Base-by-base conservation (phyloP, 2,329 filamentous ascomycete genomes). In the Xylariomycetidae sp. region DNA sequence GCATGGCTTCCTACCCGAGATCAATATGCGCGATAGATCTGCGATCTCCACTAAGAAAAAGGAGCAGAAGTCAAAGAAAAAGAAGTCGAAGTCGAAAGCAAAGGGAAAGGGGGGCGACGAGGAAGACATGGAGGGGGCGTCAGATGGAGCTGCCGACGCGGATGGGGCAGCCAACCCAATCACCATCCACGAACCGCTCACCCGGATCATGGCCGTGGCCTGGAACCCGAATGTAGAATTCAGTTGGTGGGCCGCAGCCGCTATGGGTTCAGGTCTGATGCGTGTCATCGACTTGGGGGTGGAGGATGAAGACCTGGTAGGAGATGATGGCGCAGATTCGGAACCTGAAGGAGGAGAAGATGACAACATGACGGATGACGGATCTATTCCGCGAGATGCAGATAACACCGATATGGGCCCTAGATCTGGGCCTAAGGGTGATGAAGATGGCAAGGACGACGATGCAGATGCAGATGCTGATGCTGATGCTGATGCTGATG, bases 221-320 rank as follows among this genome's bases (percentile, higher is more conserved):
- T 86, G 82, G 82, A 85, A 85, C 49, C 78, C 80, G 2, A 85
- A 85, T 46, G 54, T 67, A 22, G 62, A 67, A n/a, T 80, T 70
- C 46, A 77, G 79, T 10, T 80, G 72, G 45, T 84, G 82, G 80
- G 78, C 77, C 3, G 79, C 79, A 8, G 74, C 72, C 4, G 79
- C 76, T 0, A 70, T 82, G 69, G 82, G 70, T 0, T 84, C 78
- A 17, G 82, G 82, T 0, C 54, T 87, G 38, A 64, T 86, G 27
- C 70, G 77, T 40, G 64, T 86, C 14, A 74, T 82, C 64, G 80
- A 86, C 50, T 54, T 86, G 15, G 77, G 79, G 0, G 57, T 77
- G 9, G 60, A 69, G 20, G 31, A 41, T 13, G 13, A 8, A 3
- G 23, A 30, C 14, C 14, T 26, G n/a, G 34, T 25, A 17, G 39